A percentile compares a stretch with the other conserved stretches of the same genome.
Conservation (phyloP, 768 basidiomycete genomes). For the Tephrocybe rancida region DNA sequence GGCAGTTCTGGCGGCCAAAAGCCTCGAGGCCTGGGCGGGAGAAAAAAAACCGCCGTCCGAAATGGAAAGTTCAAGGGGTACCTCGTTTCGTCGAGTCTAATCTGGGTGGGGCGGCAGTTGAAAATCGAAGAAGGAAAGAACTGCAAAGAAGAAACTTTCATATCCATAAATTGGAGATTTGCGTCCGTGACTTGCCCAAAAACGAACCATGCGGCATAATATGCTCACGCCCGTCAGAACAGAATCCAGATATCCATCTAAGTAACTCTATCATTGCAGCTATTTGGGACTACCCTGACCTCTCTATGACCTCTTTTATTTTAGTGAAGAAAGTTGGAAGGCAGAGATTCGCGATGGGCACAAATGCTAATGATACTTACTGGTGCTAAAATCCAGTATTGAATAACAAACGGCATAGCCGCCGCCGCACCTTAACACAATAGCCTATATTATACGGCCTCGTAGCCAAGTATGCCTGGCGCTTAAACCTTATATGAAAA, state of each 20-base stretch:
- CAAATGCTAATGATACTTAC: too few relatives aligned
- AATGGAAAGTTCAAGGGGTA: conserved; percentile 21
- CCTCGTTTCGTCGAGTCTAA: not conserved
- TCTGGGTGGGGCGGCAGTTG: not conserved
- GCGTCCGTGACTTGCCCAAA: conserved; percentile 4
- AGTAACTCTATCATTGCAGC: not conserved
- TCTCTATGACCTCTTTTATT: not conserved
- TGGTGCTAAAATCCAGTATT: too few relatives aligned
- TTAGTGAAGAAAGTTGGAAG: not conserved
- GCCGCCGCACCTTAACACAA: too few relatives aligned
- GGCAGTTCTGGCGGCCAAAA: not conserved
- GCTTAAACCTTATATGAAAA: too few relatives aligned
- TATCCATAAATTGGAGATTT: conserved; percentile 9
- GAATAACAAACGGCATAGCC: too few relatives aligned
- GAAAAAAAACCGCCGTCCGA: conserved; percentile 2
- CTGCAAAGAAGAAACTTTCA: not conserved
- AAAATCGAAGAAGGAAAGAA: conserved; percentile 4
- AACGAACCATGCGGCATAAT: not conserved
- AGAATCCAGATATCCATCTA: conserved; percentile 1
- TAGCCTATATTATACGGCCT: too few relatives aligned
- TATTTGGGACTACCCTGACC: not conserved
- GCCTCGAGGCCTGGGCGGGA: conserved; percentile 13
- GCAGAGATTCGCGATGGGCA: too few relatives aligned
- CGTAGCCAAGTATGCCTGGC: too few relatives aligned
- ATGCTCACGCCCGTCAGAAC: not conserved